Evolutionary conservation across 2,329 filamentous ascomycete species (phyloP), one percentile per base, ranked within the genome.

Genomic region (Parastagonospora nodorum): DNA sequence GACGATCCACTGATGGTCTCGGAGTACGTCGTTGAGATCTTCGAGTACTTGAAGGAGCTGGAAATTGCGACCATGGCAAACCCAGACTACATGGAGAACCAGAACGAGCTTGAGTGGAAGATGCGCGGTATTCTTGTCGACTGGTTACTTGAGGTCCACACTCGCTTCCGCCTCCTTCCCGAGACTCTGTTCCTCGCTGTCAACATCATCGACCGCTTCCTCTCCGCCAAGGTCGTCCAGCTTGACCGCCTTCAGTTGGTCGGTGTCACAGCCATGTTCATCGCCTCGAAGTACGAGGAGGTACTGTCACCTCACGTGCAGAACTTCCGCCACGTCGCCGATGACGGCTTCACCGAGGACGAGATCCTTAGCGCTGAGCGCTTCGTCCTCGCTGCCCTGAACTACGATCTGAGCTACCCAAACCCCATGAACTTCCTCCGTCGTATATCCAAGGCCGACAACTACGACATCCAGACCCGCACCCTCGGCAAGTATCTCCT

Each of bases 341-440:
- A 99, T 68, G 92, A 97, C 75, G 94, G 93, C 49, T 99, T 97
- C 77, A 89, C 87, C 4, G 93, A 97, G 74, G 86, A 90, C 39
- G 94, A 99, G 78, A 97, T 99, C 62, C 83, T 99, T 33, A 93
- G 90, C 69, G 94, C 94, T n/a, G 94, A 99, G 77, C 89, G 94
- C 61, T 96, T 95, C 73, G 88, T 99, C 60, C 87, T 99, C 45
- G 85, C 86, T 60, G 92, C 92, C 5, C 84, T 99, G 55, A 88
- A 97, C 78, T 99, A 97, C 75, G 93, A 99, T 73, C 86, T 99
- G 58, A 97, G 92, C 80, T 99, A 97, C 72, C 94, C 94, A 49
- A 99, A 99, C 77, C 94, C 94, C 16, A 99, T 99, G 94, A 99
- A 99, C 83, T 99, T 99, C 80, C 85, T 99, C 54, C 90, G 94